phyloP scores from a whole-genome alignment of 257 asterid species.

The Ligustrum vulgare region DNA sequence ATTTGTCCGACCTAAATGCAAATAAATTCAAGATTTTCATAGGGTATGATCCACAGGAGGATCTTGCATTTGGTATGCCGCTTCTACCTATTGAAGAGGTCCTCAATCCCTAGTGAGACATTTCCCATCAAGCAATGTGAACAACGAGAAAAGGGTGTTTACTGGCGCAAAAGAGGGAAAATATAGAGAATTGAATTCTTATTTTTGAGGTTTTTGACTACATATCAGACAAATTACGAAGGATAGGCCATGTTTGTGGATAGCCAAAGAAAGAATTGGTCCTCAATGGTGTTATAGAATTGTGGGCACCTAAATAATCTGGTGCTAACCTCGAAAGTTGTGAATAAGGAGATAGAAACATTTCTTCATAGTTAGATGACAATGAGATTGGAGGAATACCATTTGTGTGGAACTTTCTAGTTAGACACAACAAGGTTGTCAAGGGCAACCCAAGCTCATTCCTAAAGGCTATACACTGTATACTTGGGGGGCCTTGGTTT shows the following conservation, averaged over 20 bases:
- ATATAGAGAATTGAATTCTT: conserved; percentile 90
- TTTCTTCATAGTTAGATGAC: conserved; percentile 74
- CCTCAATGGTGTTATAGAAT: conserved; percentile 87
- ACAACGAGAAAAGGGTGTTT: conserved; percentile 54
- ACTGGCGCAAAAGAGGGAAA: conserved; percentile 83
- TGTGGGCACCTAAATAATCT: conserved; percentile 71
- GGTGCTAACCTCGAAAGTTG: conserved; percentile 65
- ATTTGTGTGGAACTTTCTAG: conserved; percentile 82
- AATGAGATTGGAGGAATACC: conserved; percentile 82
- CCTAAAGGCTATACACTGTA: conserved; percentile 80
- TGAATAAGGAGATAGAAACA: conserved; percentile 76
- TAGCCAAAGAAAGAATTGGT: conserved; percentile 94
- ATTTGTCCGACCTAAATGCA: too few species aligned
- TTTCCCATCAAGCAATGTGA: conserved; percentile 76
- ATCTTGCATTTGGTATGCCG: conserved; percentile 48
- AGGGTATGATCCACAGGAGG: too few species aligned
- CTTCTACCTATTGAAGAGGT: conserved; percentile 57
- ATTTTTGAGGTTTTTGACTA: conserved; percentile 76
- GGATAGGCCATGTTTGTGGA: conserved; percentile 97
- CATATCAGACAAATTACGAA: conserved; percentile 49
- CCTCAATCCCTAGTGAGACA: conserved; percentile 75
- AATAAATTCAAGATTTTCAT: too few species aligned
- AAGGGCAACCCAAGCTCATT: conserved; percentile 55
- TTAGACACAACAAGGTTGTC: conserved; percentile 71
- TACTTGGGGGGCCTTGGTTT: conserved; percentile 94